Evolutionary conservation across 768 basidiomycete species (phyloP), one percentile per base, ranked within the genome.

Genomic region (Glaciozyma antarctica): DNA sequence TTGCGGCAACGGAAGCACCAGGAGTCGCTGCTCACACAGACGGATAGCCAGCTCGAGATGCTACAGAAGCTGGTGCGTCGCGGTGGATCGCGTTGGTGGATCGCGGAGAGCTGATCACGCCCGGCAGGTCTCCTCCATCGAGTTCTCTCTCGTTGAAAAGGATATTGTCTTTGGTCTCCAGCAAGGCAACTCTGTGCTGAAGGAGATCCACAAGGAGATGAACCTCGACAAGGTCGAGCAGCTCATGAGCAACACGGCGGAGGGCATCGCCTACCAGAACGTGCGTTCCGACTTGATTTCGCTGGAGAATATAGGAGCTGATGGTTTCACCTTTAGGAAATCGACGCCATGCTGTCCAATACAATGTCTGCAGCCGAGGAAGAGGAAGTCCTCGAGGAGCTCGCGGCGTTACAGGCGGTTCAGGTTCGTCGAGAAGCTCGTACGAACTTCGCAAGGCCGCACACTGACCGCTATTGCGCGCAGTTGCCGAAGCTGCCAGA

Each of bases 141-240:
- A 99, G 76, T 98, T 95, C 79, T 91, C 95, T 10, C 81, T 93
- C 57, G 85, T 98, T 26, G 89, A 98, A 77, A 84, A 88, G 53
- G 91, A 92, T 3, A 88, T 99, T 15, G 74, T 98, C 43, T 90
- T 90, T 75, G 95, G 94, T 12, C 78, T 99, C 52, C 84, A 90
- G 76, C 90, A 92, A 78, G 95, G 95, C 3, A 97, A 88, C 71
- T 87, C 88, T 38, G 91, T 97, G 1, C 80, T 99, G 53, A 90
- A 88, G 76, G 85, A 95, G 77, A 87, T 99, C 21, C 92, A 99
- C 76, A 86, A 86, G 72, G 91, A 98, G 76, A 85, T 99, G 84
- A 90, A 85, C 71, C 72, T 91, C 13, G 91, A 95, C 76, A 85
- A 80, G 65, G 93, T 97, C n/a, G 94, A 98, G 81, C 88, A 84